Base-by-base conservation (phyloP, 192 early-diverging fungal genomes). In the Gorgonomyces haynaldii region DNA sequence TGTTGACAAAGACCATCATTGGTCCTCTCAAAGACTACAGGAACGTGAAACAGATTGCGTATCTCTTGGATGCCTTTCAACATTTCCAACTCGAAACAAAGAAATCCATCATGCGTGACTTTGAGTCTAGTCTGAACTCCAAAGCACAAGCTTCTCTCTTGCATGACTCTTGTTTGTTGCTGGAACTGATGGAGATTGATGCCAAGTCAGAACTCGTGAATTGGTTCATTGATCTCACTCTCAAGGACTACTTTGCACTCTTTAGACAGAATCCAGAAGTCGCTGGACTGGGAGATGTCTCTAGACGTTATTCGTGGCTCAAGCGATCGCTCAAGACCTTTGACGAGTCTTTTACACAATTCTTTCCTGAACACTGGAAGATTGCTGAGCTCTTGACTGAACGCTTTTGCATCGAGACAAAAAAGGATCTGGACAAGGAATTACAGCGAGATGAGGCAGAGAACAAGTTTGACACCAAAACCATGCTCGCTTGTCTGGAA, bases 241-340 rank as follows among this genome's bases (percentile, higher is more conserved):
- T 98, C 25, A 68, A 81, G 20, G 83, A 84, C 22, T 98, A 98
- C 51, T 56, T 78, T 2, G 72, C 64, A 4, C 79, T 93, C 17
- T 93, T 95, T 56, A 73, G 83, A 42, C 56, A 49, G 10, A 69
- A 81, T 42, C 66, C 76, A 13, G 76, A 76, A 45, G 66, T 78
- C 10, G 67, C 88, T n/a, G 81, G 81, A 23, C 58, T 98, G 0
- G 87, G 86, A 38, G 81, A 89, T 34, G 78, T 88, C 0, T 82
- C 86, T 3, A 67, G 90, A 20, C 70, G 95, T 20, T 96, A 91
- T 60, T 85, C 92, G 2, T 96, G 90, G 86, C 61, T 98, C 24
- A 86, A 91, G 46, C 72, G 92, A 16, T 64, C 84, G n/a, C 54
- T 96, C 29, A 88, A 88, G 56, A 81, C 71, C n/a, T 84, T 79